phyloP scores from a whole-genome alignment of 805 yeast species.

The Nakazawaea molendinolei region DNA sequence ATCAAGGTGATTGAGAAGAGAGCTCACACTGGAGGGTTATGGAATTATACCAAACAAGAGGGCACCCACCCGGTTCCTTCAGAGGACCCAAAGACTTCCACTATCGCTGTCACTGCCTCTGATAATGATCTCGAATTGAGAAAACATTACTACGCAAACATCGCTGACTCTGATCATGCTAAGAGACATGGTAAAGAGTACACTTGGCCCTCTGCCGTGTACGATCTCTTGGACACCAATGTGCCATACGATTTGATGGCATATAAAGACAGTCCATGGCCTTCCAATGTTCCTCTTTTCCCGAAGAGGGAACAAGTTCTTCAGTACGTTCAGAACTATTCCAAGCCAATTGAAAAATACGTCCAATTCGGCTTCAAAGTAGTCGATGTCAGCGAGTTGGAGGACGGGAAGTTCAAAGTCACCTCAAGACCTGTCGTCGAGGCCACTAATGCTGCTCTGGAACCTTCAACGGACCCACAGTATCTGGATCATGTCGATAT shows the following conservation, averaged over 20 bases:
- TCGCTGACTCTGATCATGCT: background rate
- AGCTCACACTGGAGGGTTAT: conserved; percentile 64
- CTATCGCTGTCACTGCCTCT: conserved; percentile 1
- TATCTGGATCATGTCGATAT: conserved; percentile 27
- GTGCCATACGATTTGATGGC: conserved; percentile 63
- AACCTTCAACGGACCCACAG: conserved; percentile 12
- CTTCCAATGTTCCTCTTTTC: conserved; percentile 38
- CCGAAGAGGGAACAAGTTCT: conserved; percentile 54
- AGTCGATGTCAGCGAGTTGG: conserved; percentile 26
- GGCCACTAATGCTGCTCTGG: conserved; percentile 26
- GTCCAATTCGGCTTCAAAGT: conserved; percentile 44
- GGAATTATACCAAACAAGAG: conserved; percentile 49
- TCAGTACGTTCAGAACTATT: conserved; percentile 48
- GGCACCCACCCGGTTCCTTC: conserved; percentile 22
- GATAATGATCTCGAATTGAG: conserved; percentile 1
- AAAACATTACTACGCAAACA: conserved; percentile 4
- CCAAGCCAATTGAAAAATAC: conserved; percentile 30
- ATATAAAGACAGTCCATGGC: conserved; percentile 46
- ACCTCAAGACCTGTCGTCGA: conserved; percentile 25
- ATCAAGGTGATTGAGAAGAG: conserved; percentile 59
- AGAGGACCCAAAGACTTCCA: conserved; percentile 18
- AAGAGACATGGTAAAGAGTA: conserved; percentile 17
- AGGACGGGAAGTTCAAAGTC: conserved; percentile 36
- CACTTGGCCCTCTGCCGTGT: conserved; percentile 50
- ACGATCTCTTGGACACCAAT: conserved; percentile 64